These are phyloP conservation scores for Pyricularia sp. DNA, from an alignment of 2,329 filamentous ascomycete species.

Conservation along the genomic window DNA sequence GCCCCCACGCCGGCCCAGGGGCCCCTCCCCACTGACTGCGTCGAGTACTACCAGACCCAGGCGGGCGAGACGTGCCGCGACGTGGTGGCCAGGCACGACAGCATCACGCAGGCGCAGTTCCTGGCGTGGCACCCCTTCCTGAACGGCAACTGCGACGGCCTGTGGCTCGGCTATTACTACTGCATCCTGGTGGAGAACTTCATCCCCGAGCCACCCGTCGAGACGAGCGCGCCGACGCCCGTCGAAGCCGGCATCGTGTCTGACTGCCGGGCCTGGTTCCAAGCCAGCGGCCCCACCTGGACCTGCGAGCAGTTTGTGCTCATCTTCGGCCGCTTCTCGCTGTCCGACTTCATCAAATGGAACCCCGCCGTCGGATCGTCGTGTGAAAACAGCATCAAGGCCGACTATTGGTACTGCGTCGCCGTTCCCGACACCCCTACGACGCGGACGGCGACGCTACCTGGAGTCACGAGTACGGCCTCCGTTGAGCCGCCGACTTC, in stretches of 20 bases:
- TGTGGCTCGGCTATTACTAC: not conserved
- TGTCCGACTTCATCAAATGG: slow-evolving; percentile 1
- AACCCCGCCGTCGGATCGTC: not conserved
- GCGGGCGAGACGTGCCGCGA: slow-evolving; percentile 1
- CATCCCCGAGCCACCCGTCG: not conserved
- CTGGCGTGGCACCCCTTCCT: not conserved
- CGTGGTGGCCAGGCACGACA: slow-evolving; percentile 1
- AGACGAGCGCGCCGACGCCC: not conserved
- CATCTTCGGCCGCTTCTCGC: not conserved
- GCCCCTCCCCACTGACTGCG: slow-evolving; percentile 2
- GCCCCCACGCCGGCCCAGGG: not conserved
- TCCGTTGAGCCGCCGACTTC: not conserved
- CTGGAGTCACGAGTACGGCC: not conserved
- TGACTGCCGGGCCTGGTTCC: not conserved
- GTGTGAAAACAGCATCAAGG: not conserved
- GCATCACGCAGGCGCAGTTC: not conserved
- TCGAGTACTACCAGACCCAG: slow-evolving; percentile 1
- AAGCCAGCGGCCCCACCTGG: not conserved
- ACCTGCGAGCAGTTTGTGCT: not conserved
- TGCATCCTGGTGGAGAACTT: not conserved
- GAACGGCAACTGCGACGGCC: not conserved
- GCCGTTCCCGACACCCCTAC: slow-evolving; percentile 3
- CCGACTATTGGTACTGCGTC: slow-evolving; percentile 1
- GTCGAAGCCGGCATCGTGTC: not conserved
- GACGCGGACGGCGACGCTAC: slow-evolving; percentile 1